Conservation (phyloP, 768 basidiomycete species). For the Flagelloscypha sp. region DNA sequence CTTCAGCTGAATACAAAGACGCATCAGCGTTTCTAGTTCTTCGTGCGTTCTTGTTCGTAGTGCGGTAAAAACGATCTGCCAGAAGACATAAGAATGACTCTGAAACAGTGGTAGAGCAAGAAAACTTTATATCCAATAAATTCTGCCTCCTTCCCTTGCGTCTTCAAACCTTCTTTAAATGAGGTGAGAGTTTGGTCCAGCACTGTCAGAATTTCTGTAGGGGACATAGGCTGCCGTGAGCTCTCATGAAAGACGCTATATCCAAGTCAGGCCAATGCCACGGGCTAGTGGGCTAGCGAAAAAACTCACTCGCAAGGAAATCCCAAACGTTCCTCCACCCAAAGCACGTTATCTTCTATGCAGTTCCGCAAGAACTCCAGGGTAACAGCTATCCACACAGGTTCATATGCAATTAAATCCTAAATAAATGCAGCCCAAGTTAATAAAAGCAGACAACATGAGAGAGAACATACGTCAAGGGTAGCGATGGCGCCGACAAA, state of each 20-base stretch:
- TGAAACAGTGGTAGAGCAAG: too few species aligned
- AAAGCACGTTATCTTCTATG: constrained; percentile 64
- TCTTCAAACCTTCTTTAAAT: constrained; percentile 42
- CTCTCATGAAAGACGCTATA: constrained; percentile 48
- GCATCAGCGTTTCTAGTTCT: constrained; percentile 56
- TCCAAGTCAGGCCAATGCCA: constrained; percentile 2
- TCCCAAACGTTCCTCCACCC: constrained; percentile 61
- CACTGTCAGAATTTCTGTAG: constrained; percentile 46
- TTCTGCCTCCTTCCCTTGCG: constrained; percentile 45
- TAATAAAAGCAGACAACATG: not conserved
- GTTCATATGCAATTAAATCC: constrained; percentile 7
- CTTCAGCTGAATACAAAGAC: constrained; percentile 68
- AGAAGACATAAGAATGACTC: too few species aligned
- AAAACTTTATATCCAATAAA: constrained; percentile 60
- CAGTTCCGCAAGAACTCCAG: constrained; percentile 53
- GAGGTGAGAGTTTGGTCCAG: constrained; percentile 47
- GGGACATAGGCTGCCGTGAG: constrained; percentile 49
- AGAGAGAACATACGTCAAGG: too few species aligned
- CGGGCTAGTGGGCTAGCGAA: not conserved
- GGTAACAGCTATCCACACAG: constrained; percentile 43
- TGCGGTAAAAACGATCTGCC: constrained; percentile 65
- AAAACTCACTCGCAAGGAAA: constrained; percentile 46
- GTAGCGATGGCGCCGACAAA: constrained; percentile 57
- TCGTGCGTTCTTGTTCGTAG: constrained; percentile 46
- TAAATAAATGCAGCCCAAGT: constrained; percentile 1